Evolutionary conservation across 345 rosid genomes (phyloP).

Genomic region (Lepidium africanum): DNA sequence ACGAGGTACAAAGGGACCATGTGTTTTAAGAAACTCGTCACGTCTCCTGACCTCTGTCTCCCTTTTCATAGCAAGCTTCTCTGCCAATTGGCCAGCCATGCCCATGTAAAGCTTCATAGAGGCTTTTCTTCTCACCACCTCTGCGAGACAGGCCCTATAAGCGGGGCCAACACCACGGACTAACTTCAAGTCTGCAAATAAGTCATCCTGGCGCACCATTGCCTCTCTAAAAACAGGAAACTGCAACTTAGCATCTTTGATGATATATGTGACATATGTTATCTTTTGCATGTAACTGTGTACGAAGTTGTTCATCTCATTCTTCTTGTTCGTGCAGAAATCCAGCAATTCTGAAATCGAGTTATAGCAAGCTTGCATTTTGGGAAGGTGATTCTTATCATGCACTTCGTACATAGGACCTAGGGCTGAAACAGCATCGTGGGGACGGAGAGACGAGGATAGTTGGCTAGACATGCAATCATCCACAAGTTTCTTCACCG

Average conservation of each 20-base stretch:
- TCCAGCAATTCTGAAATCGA: slow-evolving; percentile 61
- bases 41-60: slow-evolving; percentile 85
- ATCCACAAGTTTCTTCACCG: slow-evolving; percentile 91
- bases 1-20: slow-evolving; percentile 58
- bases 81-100: slow-evolving; percentile 97
- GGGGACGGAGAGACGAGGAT: slow-evolving; percentile 92
- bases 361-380: slow-evolving; percentile 58
- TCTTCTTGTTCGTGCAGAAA: slow-evolving; percentile 67
- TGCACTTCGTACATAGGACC: slow-evolving; percentile 99
- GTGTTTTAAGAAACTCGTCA: slow-evolving; percentile 71
- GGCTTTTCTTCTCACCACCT: slow-evolving; percentile 82
- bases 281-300: slow-evolving; percentile 84
- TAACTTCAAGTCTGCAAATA: slow-evolving; percentile 63
- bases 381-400: slow-evolving; percentile 85
- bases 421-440: slow-evolving; percentile 97
- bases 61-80: slow-evolving; percentile 83
- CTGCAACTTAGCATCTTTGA: slow-evolving; percentile 84
- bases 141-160: slow-evolving; percentile 96
- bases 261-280: slow-evolving; percentile 49
- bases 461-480: slow-evolving; percentile 75
- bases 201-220: slow-evolving; percentile 69
- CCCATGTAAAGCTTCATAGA: slow-evolving; percentile 98
- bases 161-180: slow-evolving; percentile 83
- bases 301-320: slow-evolving; percentile 80
- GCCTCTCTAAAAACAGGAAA: slow-evolving; percentile 97